Evolutionary conservation across 352 stramenopile species (phyloP).

Genomic region (Phytophthora hibernalis): DNA sequence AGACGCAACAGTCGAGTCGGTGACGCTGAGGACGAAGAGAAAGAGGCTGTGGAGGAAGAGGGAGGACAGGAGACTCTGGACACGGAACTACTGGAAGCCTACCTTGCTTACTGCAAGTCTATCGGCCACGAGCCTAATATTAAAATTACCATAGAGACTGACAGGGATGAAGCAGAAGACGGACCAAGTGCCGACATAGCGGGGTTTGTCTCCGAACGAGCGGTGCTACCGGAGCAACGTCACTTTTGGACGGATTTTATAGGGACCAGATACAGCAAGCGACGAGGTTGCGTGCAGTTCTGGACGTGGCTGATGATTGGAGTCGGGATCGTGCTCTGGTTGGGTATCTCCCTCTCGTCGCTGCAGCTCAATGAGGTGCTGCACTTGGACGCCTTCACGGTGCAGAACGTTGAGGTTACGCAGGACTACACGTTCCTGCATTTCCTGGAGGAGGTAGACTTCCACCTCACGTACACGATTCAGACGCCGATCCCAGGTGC

Average conservation of each 20-base stretch:
- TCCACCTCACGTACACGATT: slow-evolving; percentile 63
- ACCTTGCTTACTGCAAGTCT: slow-evolving; percentile 92
- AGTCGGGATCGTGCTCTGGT: slow-evolving; percentile 31
- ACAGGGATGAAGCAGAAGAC: slow-evolving; percentile 56
- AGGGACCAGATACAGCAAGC: slow-evolving; percentile 49
- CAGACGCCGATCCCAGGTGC: slow-evolving; percentile 25
- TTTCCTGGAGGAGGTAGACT: slow-evolving; percentile 62
- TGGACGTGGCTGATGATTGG: slow-evolving; percentile 47
- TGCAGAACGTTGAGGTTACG: slow-evolving; percentile 54
- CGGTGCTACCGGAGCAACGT: slow-evolving; percentile 30
- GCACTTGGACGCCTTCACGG: slow-evolving; percentile 66
- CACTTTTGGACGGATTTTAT: slow-evolving; percentile 60
- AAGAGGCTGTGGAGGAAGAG: slow-evolving; percentile 15
- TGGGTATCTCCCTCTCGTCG: slow-evolving; percentile 39
- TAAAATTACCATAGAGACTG: slow-evolving; percentile 59
- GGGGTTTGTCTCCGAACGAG: slow-evolving; percentile 38
- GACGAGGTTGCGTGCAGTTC: slow-evolving; percentile 36
- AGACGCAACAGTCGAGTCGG: slow-evolving; percentile 22
- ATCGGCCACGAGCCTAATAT: slow-evolving; percentile 82
- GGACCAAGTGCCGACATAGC: slow-evolving; percentile 19
- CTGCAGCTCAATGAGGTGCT: slow-evolving; percentile 65
- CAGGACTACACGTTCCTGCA: slow-evolving; percentile 65
- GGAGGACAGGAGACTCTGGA: slow-evolving; percentile 64
- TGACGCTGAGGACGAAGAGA: not conserved
- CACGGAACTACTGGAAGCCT: slow-evolving; percentile 93